These are phyloP conservation scores for Lachancea kluyveri DNA, from an alignment of 805 yeast genomes.

Conservation along the genomic window DNA sequence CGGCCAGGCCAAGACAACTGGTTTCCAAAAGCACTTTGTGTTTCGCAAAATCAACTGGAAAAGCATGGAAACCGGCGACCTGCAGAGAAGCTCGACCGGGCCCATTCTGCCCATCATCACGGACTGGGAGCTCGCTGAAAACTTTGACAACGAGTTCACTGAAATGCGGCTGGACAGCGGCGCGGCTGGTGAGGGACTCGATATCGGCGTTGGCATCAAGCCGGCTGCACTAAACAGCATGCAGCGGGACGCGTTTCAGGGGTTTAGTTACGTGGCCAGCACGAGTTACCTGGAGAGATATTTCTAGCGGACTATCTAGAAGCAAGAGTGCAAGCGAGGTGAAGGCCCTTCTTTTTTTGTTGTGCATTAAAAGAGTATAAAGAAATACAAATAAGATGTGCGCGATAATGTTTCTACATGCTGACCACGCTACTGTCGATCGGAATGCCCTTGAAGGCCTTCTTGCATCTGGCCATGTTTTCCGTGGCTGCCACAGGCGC, in stretches of 20 bases:
- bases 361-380: no score
- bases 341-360: no score
- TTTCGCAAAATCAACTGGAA: constrained; percentile 76
- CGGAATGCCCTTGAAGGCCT: no score
- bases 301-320: no score
- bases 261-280: constrained; percentile 33
- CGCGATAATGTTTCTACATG: no score
- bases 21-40: constrained; percentile 59
- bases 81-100: constrained; percentile 43
- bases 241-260: constrained; percentile 27
- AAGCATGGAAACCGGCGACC: constrained; percentile 43
- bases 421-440: no score
- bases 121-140: constrained; percentile 77
- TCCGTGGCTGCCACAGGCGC: no score
- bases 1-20: constrained; percentile 23
- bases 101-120: constrained; percentile 82
- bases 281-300: constrained; percentile 31
- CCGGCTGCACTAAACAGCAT: no score
- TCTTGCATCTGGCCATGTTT: no score
- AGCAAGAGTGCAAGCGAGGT: no score
- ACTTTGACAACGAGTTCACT: constrained; percentile 77
- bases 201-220: constrained; percentile 2
- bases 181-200: constrained; percentile 14
- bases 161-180: constrained; percentile 44
- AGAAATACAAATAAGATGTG: no score